Conservation (phyloP, 2,329 filamentous ascomycete genomes). For the Myrmaecium sp. region DNA sequence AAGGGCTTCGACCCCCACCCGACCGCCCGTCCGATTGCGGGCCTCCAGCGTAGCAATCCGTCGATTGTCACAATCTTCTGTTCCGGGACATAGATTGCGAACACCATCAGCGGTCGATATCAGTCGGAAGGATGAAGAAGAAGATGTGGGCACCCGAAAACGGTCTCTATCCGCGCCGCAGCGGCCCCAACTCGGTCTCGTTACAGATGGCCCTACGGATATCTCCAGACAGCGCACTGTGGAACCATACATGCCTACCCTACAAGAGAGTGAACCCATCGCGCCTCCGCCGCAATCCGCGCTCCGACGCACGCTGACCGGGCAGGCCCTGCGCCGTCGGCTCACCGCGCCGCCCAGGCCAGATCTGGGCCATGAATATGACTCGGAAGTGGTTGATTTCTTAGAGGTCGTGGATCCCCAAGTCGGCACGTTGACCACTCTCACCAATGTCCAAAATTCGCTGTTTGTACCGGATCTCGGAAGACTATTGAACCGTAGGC, state of each 20-base stretch:
- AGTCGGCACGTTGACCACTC: conserved; percentile 57
- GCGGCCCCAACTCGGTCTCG: conserved; percentile 10
- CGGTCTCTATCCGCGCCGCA: conserved; percentile 18
- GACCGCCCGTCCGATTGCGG: too few relatives aligned
- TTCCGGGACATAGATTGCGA: too few relatives aligned
- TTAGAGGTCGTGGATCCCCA: conserved; percentile 57
- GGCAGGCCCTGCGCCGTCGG: conserved; percentile 12
- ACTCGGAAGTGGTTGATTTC: conserved; percentile 42
- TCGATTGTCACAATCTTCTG: too few relatives aligned
- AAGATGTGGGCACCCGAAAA: too few relatives aligned
- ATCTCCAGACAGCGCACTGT: conserved; percentile 13
- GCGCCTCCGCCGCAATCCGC: conserved; percentile 4
- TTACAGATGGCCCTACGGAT: conserved; percentile 10
- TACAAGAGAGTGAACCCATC: conserved; percentile 13
- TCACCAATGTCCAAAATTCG: conserved; percentile 73
- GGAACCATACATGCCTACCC: conserved; percentile 12
- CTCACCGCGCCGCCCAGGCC: conserved; percentile 9
- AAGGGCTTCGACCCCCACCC: too few relatives aligned
- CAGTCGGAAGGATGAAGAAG: too few relatives aligned
- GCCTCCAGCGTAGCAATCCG: too few relatives aligned
- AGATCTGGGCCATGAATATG: conserved; percentile 29
- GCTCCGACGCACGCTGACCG: conserved; percentile 4
- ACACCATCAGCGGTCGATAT: too few relatives aligned
- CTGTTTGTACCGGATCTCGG: conserved; percentile 63
- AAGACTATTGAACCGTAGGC: conserved; percentile 49